Evolutionary conservation across 306 rosid genomes (phyloP), one percentile per base, ranked within the genome.

Genomic region (Lotus japonicus): DNA sequence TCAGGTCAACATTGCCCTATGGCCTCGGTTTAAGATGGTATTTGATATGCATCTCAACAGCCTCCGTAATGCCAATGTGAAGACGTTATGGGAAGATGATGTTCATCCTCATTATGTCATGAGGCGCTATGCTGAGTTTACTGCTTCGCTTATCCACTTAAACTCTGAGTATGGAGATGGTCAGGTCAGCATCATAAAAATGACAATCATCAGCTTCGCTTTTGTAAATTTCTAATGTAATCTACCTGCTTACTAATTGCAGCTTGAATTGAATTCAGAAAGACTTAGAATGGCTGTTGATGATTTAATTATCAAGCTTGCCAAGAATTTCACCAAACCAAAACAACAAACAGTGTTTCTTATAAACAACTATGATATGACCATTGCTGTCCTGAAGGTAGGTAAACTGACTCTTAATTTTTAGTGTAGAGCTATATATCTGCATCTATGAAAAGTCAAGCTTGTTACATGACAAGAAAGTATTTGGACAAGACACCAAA

Each of bases 1-100:
- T 66, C 91, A 92, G 98, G 86, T 90, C 78, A 90, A 90, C 74
- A 94, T 94, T 66, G 82, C 88, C 62, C 81, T 94, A 56, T 94
- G 98, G 98, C 98, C 98, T 75, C 90, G 98, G 66, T 94, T 94
- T 83, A 94, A 90, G 82, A 82, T 90, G 94, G 98, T 90, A 58
- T 90, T 94, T 79, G 98, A 94, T 86, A 81, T 94, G 89, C 98
- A 94, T 60, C 92, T 94, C 71, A 85, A 72, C 89, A 94, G 97
- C 82, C 78, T 94, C 64, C 85, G 97, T 33, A 94, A 85, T 76
- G 95, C 97, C 54, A 88, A 81, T 74, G 92, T 94, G 69, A 90
- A 61, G 80, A 88, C 88, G 0, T 88, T 94, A 77, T 90, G 98
- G 98, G 98, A 94, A 81, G 97, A 94, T 56, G 98, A 94, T 74